A percentile compares a stretch with the other conserved stretches of the same genome.
Evolutionary conservation across 116 monocot genomes (phyloP).

Genomic region (Cymodocea nodosa): DNA sequence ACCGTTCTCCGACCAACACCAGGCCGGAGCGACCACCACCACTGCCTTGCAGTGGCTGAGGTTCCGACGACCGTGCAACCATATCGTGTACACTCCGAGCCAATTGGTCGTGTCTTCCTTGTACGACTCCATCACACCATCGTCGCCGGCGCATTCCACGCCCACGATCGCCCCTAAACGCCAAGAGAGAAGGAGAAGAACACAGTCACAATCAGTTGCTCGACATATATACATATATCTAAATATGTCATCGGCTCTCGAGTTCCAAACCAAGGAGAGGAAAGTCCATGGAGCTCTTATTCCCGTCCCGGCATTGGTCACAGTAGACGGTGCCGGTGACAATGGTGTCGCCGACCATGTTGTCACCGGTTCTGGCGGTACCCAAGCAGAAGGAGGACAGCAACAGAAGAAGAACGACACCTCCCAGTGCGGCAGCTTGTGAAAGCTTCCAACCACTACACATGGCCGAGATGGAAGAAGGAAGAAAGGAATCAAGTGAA

Average conservation of each 20-base stretch:
- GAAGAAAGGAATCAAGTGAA: neutral
- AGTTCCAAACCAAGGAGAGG: slow-evolving; percentile 36
- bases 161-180: slow-evolving; percentile 49
- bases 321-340: slow-evolving; percentile 76
- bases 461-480: neutral
- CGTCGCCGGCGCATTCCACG: slow-evolving; percentile 27
- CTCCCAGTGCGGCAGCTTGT: neutral
- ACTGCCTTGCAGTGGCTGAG: slow-evolving; percentile 41
- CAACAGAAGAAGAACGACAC: neutral
- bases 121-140: slow-evolving; percentile 3
- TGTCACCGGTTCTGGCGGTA: slow-evolving; percentile 14
- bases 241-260: neutral
- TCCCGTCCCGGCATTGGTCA: slow-evolving; percentile 78
- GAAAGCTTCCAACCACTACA: neutral
- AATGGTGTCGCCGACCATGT: no score
- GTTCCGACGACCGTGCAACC: slow-evolving; percentile 45
- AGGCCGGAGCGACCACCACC: slow-evolving; percentile 24
- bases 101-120: slow-evolving; percentile 44
- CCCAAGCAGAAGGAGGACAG: neutral
- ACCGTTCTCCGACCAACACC: slow-evolving; percentile 27
- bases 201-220: neutral
- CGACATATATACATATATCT: neutral
- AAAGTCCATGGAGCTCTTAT: slow-evolving; percentile 51
- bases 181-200: neutral
- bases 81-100: slow-evolving; percentile 41